phyloP scores from a whole-genome alignment of 176 grass and related monocot species.

The Saccharum officinarum region DNA sequence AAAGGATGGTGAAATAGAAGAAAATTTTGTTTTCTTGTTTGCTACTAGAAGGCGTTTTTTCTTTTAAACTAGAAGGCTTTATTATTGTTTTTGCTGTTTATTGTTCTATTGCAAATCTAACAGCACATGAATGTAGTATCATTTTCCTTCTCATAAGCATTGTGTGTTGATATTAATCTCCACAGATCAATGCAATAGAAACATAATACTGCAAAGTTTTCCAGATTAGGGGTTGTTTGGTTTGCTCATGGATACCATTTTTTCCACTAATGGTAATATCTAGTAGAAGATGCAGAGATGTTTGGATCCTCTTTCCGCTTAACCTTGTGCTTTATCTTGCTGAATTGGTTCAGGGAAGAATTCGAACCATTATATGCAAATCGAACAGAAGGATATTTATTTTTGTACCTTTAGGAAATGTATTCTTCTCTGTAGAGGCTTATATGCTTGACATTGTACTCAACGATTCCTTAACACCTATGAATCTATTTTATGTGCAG shows the following conservation, averaged over 20 bases:
- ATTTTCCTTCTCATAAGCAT: neutral
- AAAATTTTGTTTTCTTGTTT: no score
- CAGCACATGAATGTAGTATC: neutral
- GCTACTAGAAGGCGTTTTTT: no score
- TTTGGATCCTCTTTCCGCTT: neutral
- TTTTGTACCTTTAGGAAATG: neutral
- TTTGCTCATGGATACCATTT: neutral
- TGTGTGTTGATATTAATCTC: no score
- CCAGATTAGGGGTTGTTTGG: neutral
- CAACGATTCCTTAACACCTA: no score
- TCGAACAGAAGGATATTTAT: neutral
- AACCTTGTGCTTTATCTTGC: no score
- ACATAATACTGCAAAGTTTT: neutral
- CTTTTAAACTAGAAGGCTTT: no score
- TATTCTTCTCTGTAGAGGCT: neutral
- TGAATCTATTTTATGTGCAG: slow-evolving; percentile 21
- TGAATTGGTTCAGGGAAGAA: neutral
- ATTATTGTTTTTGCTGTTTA: neutral
- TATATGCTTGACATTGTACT: neutral
- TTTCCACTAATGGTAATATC: neutral
- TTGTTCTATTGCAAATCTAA: neutral
- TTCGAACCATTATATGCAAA: neutral
- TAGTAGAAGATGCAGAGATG: neutral
- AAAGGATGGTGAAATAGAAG: no score
- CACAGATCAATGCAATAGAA: no score